Conservation (phyloP, 371 early-diverging fungal species). For the Fennellomyces sp. region DNA sequence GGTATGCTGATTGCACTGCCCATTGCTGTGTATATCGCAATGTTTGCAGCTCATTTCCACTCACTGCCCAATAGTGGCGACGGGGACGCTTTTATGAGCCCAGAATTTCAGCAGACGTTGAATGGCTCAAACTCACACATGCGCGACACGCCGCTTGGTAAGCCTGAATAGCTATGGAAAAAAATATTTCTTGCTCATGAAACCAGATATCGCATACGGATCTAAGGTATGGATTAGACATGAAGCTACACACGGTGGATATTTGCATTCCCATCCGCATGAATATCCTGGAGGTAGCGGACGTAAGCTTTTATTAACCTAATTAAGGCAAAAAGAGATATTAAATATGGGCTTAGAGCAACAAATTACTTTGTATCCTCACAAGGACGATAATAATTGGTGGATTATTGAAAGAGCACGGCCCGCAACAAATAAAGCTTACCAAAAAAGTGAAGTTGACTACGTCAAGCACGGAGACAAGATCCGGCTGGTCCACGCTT, state of each 20-base stretch:
- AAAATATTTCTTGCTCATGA: background rate
- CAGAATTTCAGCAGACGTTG: constrained; percentile 91
- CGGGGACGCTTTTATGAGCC: constrained; percentile 94
- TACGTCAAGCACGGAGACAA: constrained; percentile 67
- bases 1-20: constrained; percentile 88
- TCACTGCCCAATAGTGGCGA: constrained; percentile 83
- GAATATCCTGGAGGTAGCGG: constrained; percentile 84
- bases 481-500: constrained; percentile 75
- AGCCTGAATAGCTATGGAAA: background rate
- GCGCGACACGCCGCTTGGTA: constrained; percentile 55
- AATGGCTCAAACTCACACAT: constrained; percentile 66
- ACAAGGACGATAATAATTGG: constrained; percentile 86
- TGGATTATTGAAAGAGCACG: constrained; percentile 53
- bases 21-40: constrained; percentile 76
- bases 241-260: constrained; percentile 77
- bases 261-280: constrained; percentile 91
- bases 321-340: background rate
- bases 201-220: constrained; percentile 80
- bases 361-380: constrained; percentile 94
- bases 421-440: background rate
- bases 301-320: constrained; percentile 44
- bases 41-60: constrained; percentile 92
- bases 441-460: constrained; percentile 19
- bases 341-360: constrained; percentile 63
- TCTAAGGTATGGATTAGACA: constrained; percentile 82